Base-by-base conservation (phyloP, 345 rosid species). In the Rhizophora apiculata region DNA sequence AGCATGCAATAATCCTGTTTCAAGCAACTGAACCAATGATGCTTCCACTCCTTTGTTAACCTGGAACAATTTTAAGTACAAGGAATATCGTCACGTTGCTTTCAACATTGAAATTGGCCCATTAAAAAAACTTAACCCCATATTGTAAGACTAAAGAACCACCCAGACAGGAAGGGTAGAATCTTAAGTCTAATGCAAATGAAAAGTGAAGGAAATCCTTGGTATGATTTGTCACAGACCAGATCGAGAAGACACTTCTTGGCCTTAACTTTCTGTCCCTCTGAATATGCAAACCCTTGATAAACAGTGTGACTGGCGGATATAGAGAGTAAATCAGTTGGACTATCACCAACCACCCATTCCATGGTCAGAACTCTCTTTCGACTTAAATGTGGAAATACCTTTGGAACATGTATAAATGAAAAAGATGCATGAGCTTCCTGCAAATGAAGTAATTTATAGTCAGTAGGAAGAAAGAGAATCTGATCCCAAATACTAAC, bases 281-380 rank as follows among this genome's bases (percentile, higher is more conserved):
- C 92, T 30, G 83, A 70, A 82, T 80, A 60, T 58, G 64, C 71
- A 65, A 71, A 58, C 67, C 76, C 82, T 68, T 72, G 62, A 60
- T 75, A 79, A 62, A 43, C 53, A 73, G 90, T 66, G 65, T 75
- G 54, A 36, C 76, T 67, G 63, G 80, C 64, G 63, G 94, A 75
- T 68, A 81, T 21, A 46, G 89, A 60, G 64, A 84, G 65, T 70
- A 93, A 79, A 83, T 85, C 89, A 26, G 85, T 88, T 67, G 97
- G 87, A 79, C 92, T 91, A 68, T 91, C 97, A 53, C 98, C 98
- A 75, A 48, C 89, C 64, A 93, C 88, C 98, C 98, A 93, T 78
- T 93, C 98, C 98, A 93, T 88, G 20, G 98, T 93, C 82, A 91
- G 81, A 78, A 91, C 91, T 81, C 94, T 85, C 86, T 89, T 93